phyloP scores from a whole-genome alignment of 192 early-diverging fungal genomes.

The Coemansia guatemalensis region DNA sequence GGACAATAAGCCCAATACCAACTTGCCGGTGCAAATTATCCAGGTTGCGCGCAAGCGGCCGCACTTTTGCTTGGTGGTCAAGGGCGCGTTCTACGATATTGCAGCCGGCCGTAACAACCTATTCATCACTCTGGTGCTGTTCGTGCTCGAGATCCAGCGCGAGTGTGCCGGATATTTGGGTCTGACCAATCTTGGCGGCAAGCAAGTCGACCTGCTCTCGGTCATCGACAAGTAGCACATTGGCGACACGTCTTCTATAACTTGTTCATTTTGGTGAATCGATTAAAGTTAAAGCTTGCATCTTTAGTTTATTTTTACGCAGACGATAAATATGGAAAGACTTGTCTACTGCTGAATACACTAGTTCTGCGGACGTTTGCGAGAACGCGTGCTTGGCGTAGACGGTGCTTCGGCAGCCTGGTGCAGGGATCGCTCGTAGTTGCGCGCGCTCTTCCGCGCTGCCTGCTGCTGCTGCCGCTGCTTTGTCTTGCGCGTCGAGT shows the following conservation, averaged over 20 bases:
- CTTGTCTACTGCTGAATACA: not conserved
- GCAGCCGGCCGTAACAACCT: constrained; percentile 51
- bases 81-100: constrained; percentile 58
- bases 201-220: constrained; percentile 54
- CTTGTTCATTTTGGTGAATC: constrained; percentile 3
- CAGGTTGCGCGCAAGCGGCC: constrained; percentile 55
- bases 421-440: constrained; percentile 22
- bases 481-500: constrained; percentile 6
- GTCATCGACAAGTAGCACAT: constrained; percentile 46
- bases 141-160: constrained; percentile 58
- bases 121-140: constrained; percentile 53
- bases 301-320: constrained; percentile 13
- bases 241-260: not conserved
- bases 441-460: constrained; percentile 24
- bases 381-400: constrained; percentile 16
- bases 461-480: not conserved
- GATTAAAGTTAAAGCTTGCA: not conserved
- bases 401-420: not conserved
- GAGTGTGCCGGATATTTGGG: constrained; percentile 60
- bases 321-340: not conserved
- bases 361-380: constrained; percentile 27
- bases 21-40: constrained; percentile 57
- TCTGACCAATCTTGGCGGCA: constrained; percentile 56
- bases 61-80: constrained; percentile 57
- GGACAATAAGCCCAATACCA: constrained; percentile 52